Conservation (phyloP, 2,329 filamentous ascomycete genomes). For the Zasmidium citrigriseum region DNA sequence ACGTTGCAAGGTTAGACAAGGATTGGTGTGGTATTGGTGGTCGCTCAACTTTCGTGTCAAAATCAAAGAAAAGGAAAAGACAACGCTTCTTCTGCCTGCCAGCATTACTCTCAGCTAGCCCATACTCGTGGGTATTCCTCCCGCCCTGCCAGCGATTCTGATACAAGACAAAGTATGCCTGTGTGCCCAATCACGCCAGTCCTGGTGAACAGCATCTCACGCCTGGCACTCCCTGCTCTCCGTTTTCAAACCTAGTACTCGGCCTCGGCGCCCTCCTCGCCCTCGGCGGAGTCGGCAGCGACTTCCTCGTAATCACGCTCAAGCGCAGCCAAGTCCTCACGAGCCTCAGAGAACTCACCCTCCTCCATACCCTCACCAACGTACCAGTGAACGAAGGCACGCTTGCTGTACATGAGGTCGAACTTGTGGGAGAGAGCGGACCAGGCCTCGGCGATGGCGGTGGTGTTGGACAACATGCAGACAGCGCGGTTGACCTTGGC, state of each 20-base stretch:
- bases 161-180: conserved; percentile 13
- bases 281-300: conserved; percentile 88
- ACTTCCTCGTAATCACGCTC: conserved; percentile 99
- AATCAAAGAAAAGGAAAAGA: conserved; percentile 12
- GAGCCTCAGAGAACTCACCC: conserved; percentile 98
- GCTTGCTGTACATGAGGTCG: conserved; percentile 99
- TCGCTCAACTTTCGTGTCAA: conserved; percentile 12
- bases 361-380: conserved; percentile 99
- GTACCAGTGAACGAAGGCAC: conserved; percentile 99
- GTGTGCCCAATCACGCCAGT: conserved; percentile 10
- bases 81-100: conserved; percentile 7
- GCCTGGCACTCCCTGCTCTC: neutral
- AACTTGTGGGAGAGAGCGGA: conserved; percentile 96
- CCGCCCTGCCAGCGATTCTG: conserved; percentile 7
- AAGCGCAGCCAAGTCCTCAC: conserved; percentile 95
- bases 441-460: conserved; percentile 97
- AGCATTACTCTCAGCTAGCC: conserved; percentile 13
- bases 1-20: neutral
- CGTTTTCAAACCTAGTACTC: conserved; percentile 75
- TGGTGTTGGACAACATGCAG: conserved; percentile 99
- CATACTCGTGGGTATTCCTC: conserved; percentile 14
- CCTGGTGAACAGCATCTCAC: conserved; percentile 8
- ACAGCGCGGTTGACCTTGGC: conserved; percentile 98
- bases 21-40: conserved; percentile 9
- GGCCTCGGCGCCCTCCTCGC: conserved; percentile 79